Conservation (phyloP, 108 stramenopile species). For the Nitzschia putrida region DNA sequence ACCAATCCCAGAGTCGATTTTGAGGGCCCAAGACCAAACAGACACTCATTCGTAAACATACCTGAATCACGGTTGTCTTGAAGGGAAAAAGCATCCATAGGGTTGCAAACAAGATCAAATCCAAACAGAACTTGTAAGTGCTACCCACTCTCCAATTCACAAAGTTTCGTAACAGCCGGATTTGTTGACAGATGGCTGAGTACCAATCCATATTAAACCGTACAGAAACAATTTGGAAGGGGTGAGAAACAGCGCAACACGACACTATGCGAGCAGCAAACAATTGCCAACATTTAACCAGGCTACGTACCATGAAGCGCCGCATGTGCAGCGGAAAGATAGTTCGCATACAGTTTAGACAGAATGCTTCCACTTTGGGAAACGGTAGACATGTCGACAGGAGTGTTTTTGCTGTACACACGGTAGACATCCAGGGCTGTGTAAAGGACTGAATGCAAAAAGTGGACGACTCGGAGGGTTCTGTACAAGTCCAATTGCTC, state of each 20-base stretch:
- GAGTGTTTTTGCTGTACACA: constrained; percentile 41
- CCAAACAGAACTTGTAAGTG: constrained; percentile 46
- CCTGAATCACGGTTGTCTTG: constrained; percentile 30
- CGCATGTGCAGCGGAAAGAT: constrained; percentile 31
- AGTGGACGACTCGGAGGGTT: constrained; percentile 32
- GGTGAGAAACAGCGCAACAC: no score
- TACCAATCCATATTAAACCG: no score
- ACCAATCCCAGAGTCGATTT: constrained; percentile 44
- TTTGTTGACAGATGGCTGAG: constrained; percentile 39
- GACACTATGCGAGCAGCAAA: neutral
- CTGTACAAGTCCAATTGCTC: constrained; percentile 27
- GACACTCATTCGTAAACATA: constrained; percentile 8
- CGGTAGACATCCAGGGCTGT: constrained; percentile 30
- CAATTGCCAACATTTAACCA: neutral
- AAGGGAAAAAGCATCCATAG: constrained; percentile 56
- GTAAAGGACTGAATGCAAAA: constrained; percentile 20
- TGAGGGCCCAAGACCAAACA: constrained; percentile 29
- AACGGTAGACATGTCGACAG: constrained; percentile 24
- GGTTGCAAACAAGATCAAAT: constrained; percentile 47
- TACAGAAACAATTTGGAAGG: neutral
- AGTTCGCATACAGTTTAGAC: constrained; percentile 25
- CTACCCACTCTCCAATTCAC: constrained; percentile 58
- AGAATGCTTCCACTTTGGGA: constrained; percentile 6
- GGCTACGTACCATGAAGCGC: constrained; percentile 25
- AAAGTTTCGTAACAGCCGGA: constrained; percentile 58